Conservation (phyloP, 2,329 filamentous ascomycete species). For the Lachnellula arida region DNA sequence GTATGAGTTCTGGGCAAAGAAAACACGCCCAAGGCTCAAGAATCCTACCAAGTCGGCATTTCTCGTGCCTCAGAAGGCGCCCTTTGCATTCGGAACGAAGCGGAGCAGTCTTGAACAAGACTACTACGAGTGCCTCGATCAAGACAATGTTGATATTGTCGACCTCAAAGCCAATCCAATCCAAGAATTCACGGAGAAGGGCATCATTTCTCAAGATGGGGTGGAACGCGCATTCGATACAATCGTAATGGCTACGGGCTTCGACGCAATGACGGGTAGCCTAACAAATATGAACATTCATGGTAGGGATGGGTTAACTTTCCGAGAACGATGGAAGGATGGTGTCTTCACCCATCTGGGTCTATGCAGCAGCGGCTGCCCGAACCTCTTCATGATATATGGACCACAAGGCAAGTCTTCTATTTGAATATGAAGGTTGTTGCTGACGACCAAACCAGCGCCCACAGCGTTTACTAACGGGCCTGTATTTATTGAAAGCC, state of each 20-base stretch:
- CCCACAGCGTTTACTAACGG: conserved; percentile 54
- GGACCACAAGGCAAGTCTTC: conserved; percentile 42
- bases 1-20: conserved; percentile 28
- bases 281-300: conserved; percentile 43
- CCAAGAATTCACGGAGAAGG: conserved; percentile 32
- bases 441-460: no score
- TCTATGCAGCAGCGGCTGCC: conserved; percentile 40
- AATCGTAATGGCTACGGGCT: conserved; percentile 34
- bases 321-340: conserved; percentile 41
- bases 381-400: conserved; percentile 51
- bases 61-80: conserved; percentile 21
- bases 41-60: conserved; percentile 26
- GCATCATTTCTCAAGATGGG: conserved; percentile 31
- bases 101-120: conserved; percentile 40
- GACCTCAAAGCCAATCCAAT: conserved; percentile 40
- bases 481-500: conserved; percentile 48
- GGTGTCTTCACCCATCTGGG: conserved; percentile 42
- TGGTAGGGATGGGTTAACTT: conserved; percentile 35
- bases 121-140: conserved; percentile 47
- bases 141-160: conserved; percentile 41
- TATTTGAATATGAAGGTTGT: no score
- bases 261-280: conserved; percentile 35
- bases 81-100: conserved; percentile 47
- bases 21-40: conserved; percentile 37
- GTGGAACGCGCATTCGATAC: conserved; percentile 26